Evolutionary conservation across 306 rosid species (phyloP).

Genomic region (Cucumis melo): DNA sequence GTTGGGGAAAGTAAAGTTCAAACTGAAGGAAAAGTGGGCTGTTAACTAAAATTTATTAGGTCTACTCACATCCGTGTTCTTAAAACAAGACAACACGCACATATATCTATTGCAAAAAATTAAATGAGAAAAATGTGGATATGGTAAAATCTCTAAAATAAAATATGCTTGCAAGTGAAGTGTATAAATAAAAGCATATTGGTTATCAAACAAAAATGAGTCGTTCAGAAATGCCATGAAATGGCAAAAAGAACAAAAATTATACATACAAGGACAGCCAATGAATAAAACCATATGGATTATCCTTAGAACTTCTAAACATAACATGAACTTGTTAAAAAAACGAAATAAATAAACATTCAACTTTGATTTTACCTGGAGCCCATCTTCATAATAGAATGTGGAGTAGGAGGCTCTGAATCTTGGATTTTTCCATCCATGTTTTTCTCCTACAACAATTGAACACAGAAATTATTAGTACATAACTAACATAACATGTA

Average conservation of each 20-base stretch:
- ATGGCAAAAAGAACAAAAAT: neutral
- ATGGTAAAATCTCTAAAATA: neutral
- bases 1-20: neutral
- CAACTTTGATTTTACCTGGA: constrained; percentile 41
- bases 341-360: constrained; percentile 5
- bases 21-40: neutral
- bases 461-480: neutral
- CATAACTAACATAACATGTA: neutral
- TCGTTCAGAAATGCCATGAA: neutral
- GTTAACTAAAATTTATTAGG: neutral
- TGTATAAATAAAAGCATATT: neutral
- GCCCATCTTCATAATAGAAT: constrained; percentile 68
- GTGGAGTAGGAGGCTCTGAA: constrained; percentile 94
- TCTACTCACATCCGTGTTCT: neutral
- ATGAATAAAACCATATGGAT: neutral
- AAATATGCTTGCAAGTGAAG: neutral
- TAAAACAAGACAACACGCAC: neutral
- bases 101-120: neutral
- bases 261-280: neutral
- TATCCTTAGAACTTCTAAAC: neutral
- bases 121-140: neutral
- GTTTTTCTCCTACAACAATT: constrained; percentile 63
- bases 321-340: neutral
- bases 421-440: constrained; percentile 58
- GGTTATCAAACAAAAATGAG: neutral